These are phyloP conservation scores for Penicillium chermesinum DNA, from an alignment of 495 filamentous ascomycete species.

Conservation along the genomic window DNA sequence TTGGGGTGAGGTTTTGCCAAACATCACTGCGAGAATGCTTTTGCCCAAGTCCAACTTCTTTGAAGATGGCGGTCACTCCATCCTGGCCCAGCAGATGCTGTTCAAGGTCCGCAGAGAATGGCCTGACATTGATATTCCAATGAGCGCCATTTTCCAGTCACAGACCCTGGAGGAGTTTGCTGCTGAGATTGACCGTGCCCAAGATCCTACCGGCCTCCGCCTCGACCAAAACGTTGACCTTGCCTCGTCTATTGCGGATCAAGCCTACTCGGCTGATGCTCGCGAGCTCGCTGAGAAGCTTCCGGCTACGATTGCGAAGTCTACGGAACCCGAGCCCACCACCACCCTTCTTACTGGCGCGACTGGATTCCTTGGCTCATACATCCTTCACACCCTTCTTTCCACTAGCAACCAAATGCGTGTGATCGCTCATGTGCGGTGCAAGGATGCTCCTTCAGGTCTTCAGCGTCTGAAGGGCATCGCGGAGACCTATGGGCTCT, in stretches of 20 bases:
- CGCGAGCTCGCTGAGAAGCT: slow-evolving; percentile 49
- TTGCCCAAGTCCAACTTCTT: slow-evolving; percentile 71
- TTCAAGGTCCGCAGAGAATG: slow-evolving; percentile 61
- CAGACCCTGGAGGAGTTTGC: slow-evolving; percentile 71
- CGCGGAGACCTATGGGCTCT: slow-evolving; percentile 65
- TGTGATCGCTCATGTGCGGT: slow-evolving; percentile 69
- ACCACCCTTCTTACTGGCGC: slow-evolving; percentile 85
- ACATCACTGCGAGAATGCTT: slow-evolving; percentile 53
- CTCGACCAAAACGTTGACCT: slow-evolving; percentile 19
- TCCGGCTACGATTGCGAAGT: slow-evolving; percentile 33
- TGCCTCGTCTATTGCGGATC: slow-evolving; percentile 34
- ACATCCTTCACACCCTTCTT: slow-evolving; percentile 71
- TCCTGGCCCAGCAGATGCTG: slow-evolving; percentile 83
- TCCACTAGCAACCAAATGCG: slow-evolving; percentile 61
- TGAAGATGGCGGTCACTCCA: slow-evolving; percentile 80
- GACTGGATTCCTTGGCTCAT: slow-evolving; percentile 86
- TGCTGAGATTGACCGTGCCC: slow-evolving; percentile 63
- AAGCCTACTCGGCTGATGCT: slow-evolving; percentile 66
- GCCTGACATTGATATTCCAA: slow-evolving; percentile 61
- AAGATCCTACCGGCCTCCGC: slow-evolving; percentile 34
- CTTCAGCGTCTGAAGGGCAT: slow-evolving; percentile 45
- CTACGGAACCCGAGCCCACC: slow-evolving; percentile 24
- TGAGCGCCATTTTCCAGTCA: slow-evolving; percentile 70
- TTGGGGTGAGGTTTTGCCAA: slow-evolving; percentile 56
- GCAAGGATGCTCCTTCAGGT: slow-evolving; percentile 33